These are phyloP conservation scores for Sphaerosporella brunnea DNA, from an alignment of 495 filamentous ascomycete genomes.

Conservation along the genomic window DNA sequence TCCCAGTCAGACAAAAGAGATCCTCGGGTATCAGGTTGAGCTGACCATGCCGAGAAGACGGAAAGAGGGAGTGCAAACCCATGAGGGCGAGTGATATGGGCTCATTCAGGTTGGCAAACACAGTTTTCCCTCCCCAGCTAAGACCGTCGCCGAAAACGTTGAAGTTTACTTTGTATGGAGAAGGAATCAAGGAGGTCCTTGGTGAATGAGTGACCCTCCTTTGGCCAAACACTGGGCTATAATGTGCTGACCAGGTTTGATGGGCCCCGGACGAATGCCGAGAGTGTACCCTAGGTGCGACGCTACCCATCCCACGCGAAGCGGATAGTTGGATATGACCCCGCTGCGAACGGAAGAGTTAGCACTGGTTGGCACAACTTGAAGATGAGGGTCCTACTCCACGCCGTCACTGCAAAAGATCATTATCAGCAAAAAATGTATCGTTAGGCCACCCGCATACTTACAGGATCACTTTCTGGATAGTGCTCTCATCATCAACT, in stretches of 20 bases:
- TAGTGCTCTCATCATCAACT: constrained; percentile 9
- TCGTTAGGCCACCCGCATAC: not conserved
- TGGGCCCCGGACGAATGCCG: not conserved
- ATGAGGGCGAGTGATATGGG: too few species aligned
- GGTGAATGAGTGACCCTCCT: too few species aligned
- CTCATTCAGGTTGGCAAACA: not conserved
- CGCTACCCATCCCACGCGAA: constrained; percentile 3
- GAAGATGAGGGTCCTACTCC: too few species aligned
- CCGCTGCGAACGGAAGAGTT: not conserved
- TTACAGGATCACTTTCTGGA: constrained; percentile 3
- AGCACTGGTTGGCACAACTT: not conserved
- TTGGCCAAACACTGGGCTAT: not conserved
- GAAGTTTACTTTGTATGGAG: not conserved
- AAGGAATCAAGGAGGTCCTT: too few species aligned
- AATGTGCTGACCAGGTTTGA: not conserved
- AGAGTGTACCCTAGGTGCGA: not conserved
- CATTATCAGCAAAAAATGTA: not conserved
- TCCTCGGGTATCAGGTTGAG: not conserved
- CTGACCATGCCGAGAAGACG: not conserved
- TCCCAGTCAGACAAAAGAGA: not conserved
- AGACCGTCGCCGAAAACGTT: not conserved
- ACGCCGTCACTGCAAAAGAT: constrained; percentile 4
- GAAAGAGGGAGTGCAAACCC: not conserved
- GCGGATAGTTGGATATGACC: constrained; percentile 8
- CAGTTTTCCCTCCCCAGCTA: not conserved